Conservation (phyloP, 2,329 filamentous ascomycete species). For the Thielaviopsis musarum region DNA sequence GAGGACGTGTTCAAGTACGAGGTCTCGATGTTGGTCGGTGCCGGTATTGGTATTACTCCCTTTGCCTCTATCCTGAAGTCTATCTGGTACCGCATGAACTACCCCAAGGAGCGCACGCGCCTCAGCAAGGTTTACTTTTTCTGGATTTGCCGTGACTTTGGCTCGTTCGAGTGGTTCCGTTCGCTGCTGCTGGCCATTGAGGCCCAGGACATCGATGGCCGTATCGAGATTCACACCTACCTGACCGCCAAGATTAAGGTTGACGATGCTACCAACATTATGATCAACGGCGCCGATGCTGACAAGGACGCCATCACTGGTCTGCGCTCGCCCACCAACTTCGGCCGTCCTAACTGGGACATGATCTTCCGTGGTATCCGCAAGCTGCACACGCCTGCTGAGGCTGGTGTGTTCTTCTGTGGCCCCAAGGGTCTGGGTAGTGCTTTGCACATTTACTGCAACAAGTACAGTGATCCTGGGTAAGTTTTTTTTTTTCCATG, state of each 20-base stretch:
- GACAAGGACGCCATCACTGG: conserved; percentile 76
- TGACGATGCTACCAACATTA: conserved; percentile 77
- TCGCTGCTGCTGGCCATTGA: conserved; percentile 72
- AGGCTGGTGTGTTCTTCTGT: conserved; percentile 72
- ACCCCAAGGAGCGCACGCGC: conserved; percentile 61
- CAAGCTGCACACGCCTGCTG: conserved; percentile 57
- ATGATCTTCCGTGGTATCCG: conserved; percentile 74
- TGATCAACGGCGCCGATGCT: conserved; percentile 78
- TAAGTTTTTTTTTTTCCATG: conserved; percentile 31
- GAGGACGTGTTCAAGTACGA: conserved; percentile 87
- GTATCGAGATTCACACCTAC: conserved; percentile 82
- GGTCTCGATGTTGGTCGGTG: conserved; percentile 60
- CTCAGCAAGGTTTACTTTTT: conserved; percentile 83
- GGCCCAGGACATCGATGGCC: conserved; percentile 65
- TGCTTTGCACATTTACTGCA: conserved; percentile 65
- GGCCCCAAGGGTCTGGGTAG: conserved; percentile 67
- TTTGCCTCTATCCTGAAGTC: conserved; percentile 79
- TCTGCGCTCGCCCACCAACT: conserved; percentile 66
- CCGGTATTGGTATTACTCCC: conserved; percentile 72
- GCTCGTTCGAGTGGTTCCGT: conserved; percentile 79
- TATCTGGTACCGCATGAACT: conserved; percentile 89
- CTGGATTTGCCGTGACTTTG: conserved; percentile 81
- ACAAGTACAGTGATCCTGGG: conserved; percentile 72
- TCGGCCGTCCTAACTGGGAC: conserved; percentile 78
- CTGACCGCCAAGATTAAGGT: conserved; percentile 75